Evolutionary conservation across 495 filamentous ascomycete species (phyloP), one percentile per base, ranked within the genome.

Genomic region (Echria macrotheca): DNA sequence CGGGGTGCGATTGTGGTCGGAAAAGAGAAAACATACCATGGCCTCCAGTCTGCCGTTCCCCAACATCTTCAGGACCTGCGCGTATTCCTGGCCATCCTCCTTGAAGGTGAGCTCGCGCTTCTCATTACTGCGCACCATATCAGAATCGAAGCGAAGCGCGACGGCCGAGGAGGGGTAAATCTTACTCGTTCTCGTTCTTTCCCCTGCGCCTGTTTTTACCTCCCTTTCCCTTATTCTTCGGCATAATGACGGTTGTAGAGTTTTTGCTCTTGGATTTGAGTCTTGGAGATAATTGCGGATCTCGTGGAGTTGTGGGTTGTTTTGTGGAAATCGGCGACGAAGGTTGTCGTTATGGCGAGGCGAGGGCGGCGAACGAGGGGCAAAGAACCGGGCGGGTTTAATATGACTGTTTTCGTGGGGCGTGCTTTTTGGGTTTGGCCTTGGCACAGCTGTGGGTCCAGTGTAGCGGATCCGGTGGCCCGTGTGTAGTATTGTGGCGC

Each of bases 11-110:
- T 29, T 17, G 37, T 18, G 18, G 26, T 39, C 9, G 19, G 4
- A 17, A 32, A 17, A 19, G 42, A 25, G 14, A 29, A 29, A 29
- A 29, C 58, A 37, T 56, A 65, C 62, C 59, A 63, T 60, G 24
- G 91, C 91, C 74, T 97, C 91, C 31, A 98, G 81, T 51, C 93
- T 88, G 59, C 93, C 93, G 78, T 97, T 98, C 44, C 93, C 93
- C 38, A 96, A 78, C 93, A 97, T 97, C 78, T 96, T 96, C 55
- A 96, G 74, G 63, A 96, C 93, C 76, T 97, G 93, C 22, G 93
- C 93, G 67, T 98, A 98, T 76, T 97, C 93, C 79, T 98, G 93
- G 54, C 93, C 93, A 59, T 97, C 93, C 69, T 97, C 93, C 72
- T 96, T 96, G 83, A 97, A 98, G 52, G 87, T 66, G 45, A 98